Evolutionary conservation across 805 yeast genomes (phyloP).

Genomic region (Hanseniaspora occidentalis): DNA sequence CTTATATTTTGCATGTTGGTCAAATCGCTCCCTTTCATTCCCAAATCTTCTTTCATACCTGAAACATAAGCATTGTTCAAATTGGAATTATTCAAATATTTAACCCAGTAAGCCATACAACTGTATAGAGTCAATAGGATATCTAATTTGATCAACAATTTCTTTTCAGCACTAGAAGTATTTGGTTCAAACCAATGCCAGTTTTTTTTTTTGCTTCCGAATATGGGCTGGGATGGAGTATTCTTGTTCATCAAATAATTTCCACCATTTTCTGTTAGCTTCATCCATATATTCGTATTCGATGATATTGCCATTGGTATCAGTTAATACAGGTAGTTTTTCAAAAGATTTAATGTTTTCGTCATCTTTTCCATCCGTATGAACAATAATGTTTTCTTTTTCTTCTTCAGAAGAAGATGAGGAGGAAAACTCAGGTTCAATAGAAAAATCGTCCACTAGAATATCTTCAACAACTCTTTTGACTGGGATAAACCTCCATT

Average conservation of each 20-base stretch:
- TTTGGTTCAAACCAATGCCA: conserved; percentile 46
- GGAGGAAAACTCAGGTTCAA: too few relatives aligned
- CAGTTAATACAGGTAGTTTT: neutral
- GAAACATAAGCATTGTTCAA: conserved; percentile 54
- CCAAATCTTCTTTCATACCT: conserved; percentile 45
- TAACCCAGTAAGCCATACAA: conserved; percentile 55
- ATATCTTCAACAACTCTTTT: conserved; percentile 20
- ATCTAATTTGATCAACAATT: conserved; percentile 37
- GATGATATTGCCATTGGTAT: neutral
- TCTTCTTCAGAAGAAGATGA: neutral
- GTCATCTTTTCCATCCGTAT: too few relatives aligned
- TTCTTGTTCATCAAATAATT: conserved; percentile 50
- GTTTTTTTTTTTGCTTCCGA: conserved; percentile 18
- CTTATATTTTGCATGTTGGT: conserved; percentile 47
- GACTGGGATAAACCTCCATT: conserved; percentile 25
- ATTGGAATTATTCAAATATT: conserved; percentile 47
- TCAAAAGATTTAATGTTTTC: too few relatives aligned
- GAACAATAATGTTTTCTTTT: too few relatives aligned
- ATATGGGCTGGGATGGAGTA: conserved; percentile 29
- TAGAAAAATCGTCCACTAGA: too few relatives aligned
- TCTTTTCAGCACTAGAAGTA: conserved; percentile 33
- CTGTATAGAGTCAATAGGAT: conserved; percentile 38
- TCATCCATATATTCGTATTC: conserved; percentile 37
- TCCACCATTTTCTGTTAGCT: conserved; percentile 41
- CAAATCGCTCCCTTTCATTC: conserved; percentile 49